Evolutionary conservation across 2,329 filamentous ascomycete genomes (phyloP).

Genomic region (Fusarium equiseti): DNA sequence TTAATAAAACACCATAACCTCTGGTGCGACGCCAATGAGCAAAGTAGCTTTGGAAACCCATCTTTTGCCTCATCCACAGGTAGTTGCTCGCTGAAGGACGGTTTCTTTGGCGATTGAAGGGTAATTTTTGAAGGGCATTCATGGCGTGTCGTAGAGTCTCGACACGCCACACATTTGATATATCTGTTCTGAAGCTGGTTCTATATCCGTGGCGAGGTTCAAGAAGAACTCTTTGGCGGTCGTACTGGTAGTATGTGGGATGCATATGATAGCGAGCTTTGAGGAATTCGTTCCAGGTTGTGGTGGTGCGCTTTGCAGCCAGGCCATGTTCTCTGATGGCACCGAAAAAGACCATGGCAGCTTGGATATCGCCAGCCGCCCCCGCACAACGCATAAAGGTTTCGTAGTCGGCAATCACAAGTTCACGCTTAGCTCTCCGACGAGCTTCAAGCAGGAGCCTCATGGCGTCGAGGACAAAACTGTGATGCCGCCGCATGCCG

Average conservation of each 20-base stretch:
- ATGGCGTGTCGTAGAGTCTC: conserved; percentile 50
- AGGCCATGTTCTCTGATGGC: conserved; percentile 47
- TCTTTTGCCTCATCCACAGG: conserved; percentile 46
- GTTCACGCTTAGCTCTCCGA: conserved; percentile 36
- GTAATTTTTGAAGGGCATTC: conserved; percentile 45
- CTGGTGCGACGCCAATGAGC: conserved; percentile 48
- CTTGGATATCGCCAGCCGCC: conserved; percentile 54
- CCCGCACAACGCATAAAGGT: conserved; percentile 62
- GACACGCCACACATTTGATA: conserved; percentile 42
- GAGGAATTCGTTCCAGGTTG: conserved; percentile 60
- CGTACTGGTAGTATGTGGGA: conserved; percentile 60
- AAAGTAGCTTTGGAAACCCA: conserved; percentile 43
- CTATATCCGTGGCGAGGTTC: conserved; percentile 55
- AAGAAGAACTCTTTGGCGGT: conserved; percentile 56
- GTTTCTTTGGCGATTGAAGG: conserved; percentile 49
- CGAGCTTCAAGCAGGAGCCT: conserved; percentile 53
- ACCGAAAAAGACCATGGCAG: conserved; percentile 52
- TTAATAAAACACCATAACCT: conserved; percentile 47
- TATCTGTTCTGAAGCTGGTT: conserved; percentile 18
- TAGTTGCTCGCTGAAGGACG: conserved; percentile 44
- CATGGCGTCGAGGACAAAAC: conserved; percentile 53
- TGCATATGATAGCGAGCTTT: conserved; percentile 62
- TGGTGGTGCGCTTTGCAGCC: conserved; percentile 49
- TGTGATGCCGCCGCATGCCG: conserved; percentile 60
- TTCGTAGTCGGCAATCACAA: conserved; percentile 58